Evolutionary conservation across 441 rosid genomes (phyloP), one percentile per base, ranked within the genome.

Genomic region (Populus hybrid): DNA sequence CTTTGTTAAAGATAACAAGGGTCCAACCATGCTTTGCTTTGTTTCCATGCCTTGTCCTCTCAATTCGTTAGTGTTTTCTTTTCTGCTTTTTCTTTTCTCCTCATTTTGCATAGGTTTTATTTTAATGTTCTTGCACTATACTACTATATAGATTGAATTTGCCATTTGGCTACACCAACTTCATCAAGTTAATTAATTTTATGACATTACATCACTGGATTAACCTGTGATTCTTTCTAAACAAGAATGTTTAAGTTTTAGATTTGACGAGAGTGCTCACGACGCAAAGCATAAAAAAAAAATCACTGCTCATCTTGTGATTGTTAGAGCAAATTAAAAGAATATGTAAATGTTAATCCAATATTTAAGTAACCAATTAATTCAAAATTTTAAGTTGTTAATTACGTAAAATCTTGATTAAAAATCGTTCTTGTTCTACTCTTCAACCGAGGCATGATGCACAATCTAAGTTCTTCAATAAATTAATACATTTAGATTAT

Each of bases 1-100:
- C 76, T 69, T 78, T 74, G 64, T 12, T 80, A 75, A 80, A 80
- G 74, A 59, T 68, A 42, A 10, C 64, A 71, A 59, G 38, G 64
- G 56, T 33, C 24, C 71, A 21, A 28, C 63, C 65, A 69, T 66
- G 8, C 61, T 26, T 64, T 50, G 23, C 29, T 36, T 65, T 77
- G 56, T 18, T 59, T 21, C 70, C 77, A 73, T 78, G 69, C 64
- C 45, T 77, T 42, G 11, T 63, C 71, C 21, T 53, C 21, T 45
- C 8, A 33, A 23, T 79, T 50, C 9, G n/a, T 28, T 59, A 29
- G 61, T 21, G 6, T 61, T 28, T 11, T 53, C 64, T 28, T 6
- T 9, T 33, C 31, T 29, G 3, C 31, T 3, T 29, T 29, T 29
- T 29, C 31, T 29, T 29, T 29, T 29, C 29, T 11, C n/a, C 21